Evolutionary conservation across 2,329 filamentous ascomycete genomes (phyloP).

Genomic region (Hyphodiscus sp.): DNA sequence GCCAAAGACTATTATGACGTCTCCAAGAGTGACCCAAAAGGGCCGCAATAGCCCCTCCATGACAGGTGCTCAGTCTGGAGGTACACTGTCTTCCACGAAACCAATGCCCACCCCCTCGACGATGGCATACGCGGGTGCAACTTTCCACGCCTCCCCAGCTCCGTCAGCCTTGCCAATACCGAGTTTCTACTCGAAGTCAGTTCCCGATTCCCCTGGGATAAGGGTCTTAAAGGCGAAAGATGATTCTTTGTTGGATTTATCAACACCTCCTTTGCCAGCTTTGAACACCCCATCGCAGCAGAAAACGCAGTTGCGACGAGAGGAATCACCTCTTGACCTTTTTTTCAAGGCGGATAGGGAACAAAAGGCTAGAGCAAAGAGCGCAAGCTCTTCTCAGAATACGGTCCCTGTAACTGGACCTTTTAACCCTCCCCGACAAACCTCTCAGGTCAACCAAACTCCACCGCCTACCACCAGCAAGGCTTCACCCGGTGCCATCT

Average conservation of each 20-base stretch:
- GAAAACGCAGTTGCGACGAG: slow-evolving; percentile 44
- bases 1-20: slow-evolving; percentile 27
- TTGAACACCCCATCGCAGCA: slow-evolving; percentile 36
- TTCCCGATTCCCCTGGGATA: slow-evolving; percentile 54
- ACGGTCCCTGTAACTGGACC: slow-evolving; percentile 35
- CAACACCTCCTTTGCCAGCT: slow-evolving; percentile 35
- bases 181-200: slow-evolving; percentile 74
- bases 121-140: slow-evolving; percentile 72
- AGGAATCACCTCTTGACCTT: slow-evolving; percentile 77
- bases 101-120: slow-evolving; percentile 37
- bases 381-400: slow-evolving; percentile 44
- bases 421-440: slow-evolving; percentile 45
- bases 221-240: slow-evolving; percentile 39
- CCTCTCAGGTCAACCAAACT: slow-evolving; percentile 32
- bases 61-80: slow-evolving; percentile 19
- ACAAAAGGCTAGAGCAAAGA: slow-evolving; percentile 59
- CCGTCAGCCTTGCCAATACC: slow-evolving; percentile 86
- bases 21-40: slow-evolving; percentile 22
- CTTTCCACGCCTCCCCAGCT: slow-evolving; percentile 91
- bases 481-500: slow-evolving; percentile 48
- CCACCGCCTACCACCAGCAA: slow-evolving; percentile 33
- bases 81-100: slow-evolving; percentile 31
- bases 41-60: slow-evolving; percentile 24
- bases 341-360: slow-evolving; percentile 84
- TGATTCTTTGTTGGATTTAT: slow-evolving; percentile 30